A percentile compares a stretch with the other conserved stretches of the same genome.
Conservation (phyloP, 768 basidiomycete genomes). For the Arthromyces matolae region DNA sequence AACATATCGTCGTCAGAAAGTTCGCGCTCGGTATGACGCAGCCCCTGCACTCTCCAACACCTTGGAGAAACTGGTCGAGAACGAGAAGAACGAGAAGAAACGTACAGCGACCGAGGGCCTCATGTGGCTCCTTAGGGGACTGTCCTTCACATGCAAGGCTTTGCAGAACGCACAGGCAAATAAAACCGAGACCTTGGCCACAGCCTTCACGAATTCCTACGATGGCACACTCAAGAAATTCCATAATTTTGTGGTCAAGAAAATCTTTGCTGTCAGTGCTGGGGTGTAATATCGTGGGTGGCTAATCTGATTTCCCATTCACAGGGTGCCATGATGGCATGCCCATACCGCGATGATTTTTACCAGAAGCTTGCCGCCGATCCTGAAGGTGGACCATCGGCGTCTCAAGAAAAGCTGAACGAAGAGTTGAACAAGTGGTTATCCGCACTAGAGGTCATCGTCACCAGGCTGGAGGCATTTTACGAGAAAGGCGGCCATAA, state of each 20-base stretch:
- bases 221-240: slow-evolving; percentile 76
- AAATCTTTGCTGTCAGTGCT: slow-evolving; percentile 50
- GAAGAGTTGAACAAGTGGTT: slow-evolving; percentile 66
- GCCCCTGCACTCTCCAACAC: slow-evolving; percentile 64
- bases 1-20: slow-evolving; percentile 62
- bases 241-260: slow-evolving; percentile 76
- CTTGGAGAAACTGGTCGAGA: slow-evolving; percentile 77
- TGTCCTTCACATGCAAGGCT: slow-evolving; percentile 84
- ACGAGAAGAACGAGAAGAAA: slow-evolving; percentile 87
- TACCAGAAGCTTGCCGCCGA: slow-evolving; percentile 64
- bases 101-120: slow-evolving; percentile 85
- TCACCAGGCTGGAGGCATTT: slow-evolving; percentile 52
- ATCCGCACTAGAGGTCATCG: slow-evolving; percentile 53
- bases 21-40: slow-evolving; percentile 73
- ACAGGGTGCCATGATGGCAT: slow-evolving; percentile 62
- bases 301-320: background rate
- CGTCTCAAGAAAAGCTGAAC: slow-evolving; percentile 46
- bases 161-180: slow-evolving; percentile 71
- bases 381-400: slow-evolving; percentile 45
- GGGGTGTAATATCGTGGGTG: background rate
- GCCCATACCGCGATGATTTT: slow-evolving; percentile 65
- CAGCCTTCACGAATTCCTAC: slow-evolving; percentile 80
- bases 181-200: slow-evolving; percentile 56
- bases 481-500: slow-evolving; percentile 59
- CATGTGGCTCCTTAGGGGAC: slow-evolving; percentile 90